Conservation (phyloP, 441 rosid genomes). For the Adansonia grandidieri region DNA sequence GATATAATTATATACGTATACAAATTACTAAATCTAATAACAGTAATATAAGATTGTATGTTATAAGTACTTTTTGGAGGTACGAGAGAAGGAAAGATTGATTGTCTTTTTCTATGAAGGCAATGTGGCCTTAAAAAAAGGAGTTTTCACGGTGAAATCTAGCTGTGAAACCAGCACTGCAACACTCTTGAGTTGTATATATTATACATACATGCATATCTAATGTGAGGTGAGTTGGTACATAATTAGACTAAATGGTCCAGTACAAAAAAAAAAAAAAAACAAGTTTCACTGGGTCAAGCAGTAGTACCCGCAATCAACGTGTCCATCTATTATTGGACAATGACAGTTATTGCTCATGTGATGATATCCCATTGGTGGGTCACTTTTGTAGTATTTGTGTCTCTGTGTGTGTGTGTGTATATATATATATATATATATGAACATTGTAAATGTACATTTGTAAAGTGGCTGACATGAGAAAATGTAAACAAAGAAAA, state of each 20-base stretch:
- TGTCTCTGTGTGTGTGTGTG: neutral
- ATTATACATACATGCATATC: too few relatives aligned
- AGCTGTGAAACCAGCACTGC: constrained; percentile 20
- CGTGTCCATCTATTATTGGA: constrained; percentile 16
- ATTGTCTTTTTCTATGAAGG: neutral
- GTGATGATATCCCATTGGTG: constrained; percentile 13
- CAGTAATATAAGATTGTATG: neutral
- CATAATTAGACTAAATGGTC: constrained; percentile 17
- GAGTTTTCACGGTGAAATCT: constrained; percentile 17
- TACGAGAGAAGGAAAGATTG: constrained; percentile 5
- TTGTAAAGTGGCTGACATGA: constrained; percentile 14
- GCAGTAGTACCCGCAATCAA: neutral
- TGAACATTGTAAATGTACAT: neutral
- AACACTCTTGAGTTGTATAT: neutral
- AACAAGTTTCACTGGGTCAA: constrained; percentile 15
- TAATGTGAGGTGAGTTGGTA: constrained; percentile 7
- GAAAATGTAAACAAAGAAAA: neutral
- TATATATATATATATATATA: neutral
- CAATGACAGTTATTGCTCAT: constrained; percentile 11
- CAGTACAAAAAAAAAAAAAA: neutral
- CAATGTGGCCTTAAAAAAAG: neutral
- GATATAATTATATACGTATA: neutral
- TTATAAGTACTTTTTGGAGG: neutral
- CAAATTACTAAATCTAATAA: neutral
- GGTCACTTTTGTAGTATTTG: neutral